Evolutionary conservation across 1,284 basidiomycete genomes (phyloP).

Genomic region (Pterulicium gracile): DNA sequence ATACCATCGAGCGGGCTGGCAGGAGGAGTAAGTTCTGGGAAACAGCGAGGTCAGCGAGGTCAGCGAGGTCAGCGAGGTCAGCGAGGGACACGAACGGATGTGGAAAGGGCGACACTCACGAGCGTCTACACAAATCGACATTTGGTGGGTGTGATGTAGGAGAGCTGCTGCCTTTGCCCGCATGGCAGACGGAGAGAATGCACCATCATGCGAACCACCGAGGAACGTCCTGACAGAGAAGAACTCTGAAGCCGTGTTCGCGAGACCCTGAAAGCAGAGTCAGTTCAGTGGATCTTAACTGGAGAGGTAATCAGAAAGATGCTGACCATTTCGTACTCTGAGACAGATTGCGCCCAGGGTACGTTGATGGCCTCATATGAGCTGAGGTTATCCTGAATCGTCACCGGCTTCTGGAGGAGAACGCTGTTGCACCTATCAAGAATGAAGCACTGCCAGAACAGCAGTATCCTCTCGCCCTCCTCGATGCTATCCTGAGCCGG

Average conservation of each 20-base stretch:
- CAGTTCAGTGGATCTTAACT: conserved; percentile 7
- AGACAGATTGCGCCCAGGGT: conserved; percentile 54
- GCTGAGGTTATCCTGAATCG: conserved; percentile 39
- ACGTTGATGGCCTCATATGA: conserved; percentile 40
- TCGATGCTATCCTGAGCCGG: conserved; percentile 26
- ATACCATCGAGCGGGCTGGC: conserved; percentile 39
- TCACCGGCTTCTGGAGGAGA: conserved; percentile 42
- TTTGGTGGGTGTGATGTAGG: conserved; percentile 50
- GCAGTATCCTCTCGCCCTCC: conserved; percentile 41
- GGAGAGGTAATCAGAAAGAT: conserved; percentile 7
- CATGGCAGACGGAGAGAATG: conserved; percentile 51
- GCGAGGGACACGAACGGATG: background rate
- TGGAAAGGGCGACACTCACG: conserved; percentile 11
- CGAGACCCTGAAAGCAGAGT: conserved; percentile 35
- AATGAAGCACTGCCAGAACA: conserved; percentile 64
- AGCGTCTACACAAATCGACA: conserved; percentile 46
- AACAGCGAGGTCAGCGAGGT: background rate
- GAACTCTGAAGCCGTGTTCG: conserved; percentile 35
- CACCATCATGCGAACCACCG: conserved; percentile 41
- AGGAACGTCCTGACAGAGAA: conserved; percentile 54
- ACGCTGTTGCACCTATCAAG: conserved; percentile 60
- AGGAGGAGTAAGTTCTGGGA: background rate
- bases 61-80: background rate
- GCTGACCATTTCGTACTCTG: conserved; percentile 46
- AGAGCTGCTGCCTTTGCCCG: conserved; percentile 65